Evolutionary conservation across 257 asterid species (phyloP).

Genomic region (Eucommia ulmoides): DNA sequence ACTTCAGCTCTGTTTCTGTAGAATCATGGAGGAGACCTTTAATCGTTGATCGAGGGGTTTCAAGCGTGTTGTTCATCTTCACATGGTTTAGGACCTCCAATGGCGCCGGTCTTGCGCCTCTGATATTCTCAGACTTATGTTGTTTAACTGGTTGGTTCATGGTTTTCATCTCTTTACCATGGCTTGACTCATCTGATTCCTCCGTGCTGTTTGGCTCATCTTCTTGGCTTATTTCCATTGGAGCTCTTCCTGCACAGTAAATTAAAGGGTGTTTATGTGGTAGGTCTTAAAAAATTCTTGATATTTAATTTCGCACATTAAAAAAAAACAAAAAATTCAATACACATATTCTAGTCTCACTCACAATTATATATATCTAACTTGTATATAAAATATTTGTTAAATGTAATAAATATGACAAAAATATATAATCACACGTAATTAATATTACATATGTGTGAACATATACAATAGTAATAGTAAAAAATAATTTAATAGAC

Average conservation of each 20-base stretch:
- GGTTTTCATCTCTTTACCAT: not conserved
- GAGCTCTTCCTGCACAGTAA: not conserved
- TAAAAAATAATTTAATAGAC: no score
- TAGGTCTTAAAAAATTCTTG: no score
- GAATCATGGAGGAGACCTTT: constrained; percentile 48
- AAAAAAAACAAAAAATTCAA: no score
- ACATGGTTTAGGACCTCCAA: constrained; percentile 52
- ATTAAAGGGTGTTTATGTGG: no score
- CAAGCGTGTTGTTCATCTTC: constrained; percentile 43
- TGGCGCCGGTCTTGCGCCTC: constrained; percentile 13
- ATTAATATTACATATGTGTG: no score
- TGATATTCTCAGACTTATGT: not conserved
- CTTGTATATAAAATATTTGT: no score
- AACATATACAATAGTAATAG: no score
- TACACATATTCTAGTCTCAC: no score
- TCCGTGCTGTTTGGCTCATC: not conserved
- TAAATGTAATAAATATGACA: no score
- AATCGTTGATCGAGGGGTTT: constrained; percentile 63
- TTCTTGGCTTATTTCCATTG: not conserved
- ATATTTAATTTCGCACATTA: no score
- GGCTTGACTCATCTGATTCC: constrained; percentile 2
- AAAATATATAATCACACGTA: no score
- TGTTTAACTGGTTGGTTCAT: not conserved
- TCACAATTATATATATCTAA: no score
- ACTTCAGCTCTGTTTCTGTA: constrained; percentile 39